Evolutionary conservation across 495 filamentous ascomycete genomes (phyloP), one percentile per base, ranked within the genome.

Genomic region (Daldinia loculata): DNA sequence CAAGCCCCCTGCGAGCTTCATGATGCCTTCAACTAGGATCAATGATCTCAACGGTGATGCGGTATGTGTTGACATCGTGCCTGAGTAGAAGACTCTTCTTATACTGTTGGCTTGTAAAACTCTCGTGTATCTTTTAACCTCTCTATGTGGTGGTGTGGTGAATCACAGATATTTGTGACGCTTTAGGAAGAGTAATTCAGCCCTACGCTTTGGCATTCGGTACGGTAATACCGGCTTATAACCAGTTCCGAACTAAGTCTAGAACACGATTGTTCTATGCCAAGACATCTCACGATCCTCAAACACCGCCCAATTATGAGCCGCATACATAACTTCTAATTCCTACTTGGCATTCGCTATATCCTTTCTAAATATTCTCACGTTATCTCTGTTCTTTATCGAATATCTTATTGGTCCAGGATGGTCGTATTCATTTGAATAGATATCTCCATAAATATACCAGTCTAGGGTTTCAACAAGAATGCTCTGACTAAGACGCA

Each of bases 21-120:
- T 62, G 58, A 71, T 5, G 27, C 69, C 69, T n/a, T 71, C 69
- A 29, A n/a, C 39, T 17, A 71, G 38, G 63, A 71, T 67, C 15
- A 71, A 43, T 22, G 51, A 29, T 32, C 69, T 17, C 26, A 71
- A 29, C 1, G 69, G 63, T 11, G 69, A 71, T 43, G 56, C 8
- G n/a, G 61, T 29, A 29, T 56, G 52, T 22, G 50, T 29, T 17
- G 69, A 53, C 69, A 71, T 71, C 32, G 34, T 65, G 56, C 14
- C 8, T 45, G 14, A 8, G 24, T 24, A 12, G 8, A 22, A n/a
- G 7, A 39, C 29, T n/a, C 7, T 5, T 29, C 36, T 15, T 24
- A 24, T 48, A 48, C 11, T 24, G 3, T 24, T 48, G 43, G 19
- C 8, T 48, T 48, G 19, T 24, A 19, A 48, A 48, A 22, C 3